These are phyloP conservation scores for Neurospora sp. DNA, from an alignment of 495 filamentous ascomycete genomes.

Conservation along the genomic window DNA sequence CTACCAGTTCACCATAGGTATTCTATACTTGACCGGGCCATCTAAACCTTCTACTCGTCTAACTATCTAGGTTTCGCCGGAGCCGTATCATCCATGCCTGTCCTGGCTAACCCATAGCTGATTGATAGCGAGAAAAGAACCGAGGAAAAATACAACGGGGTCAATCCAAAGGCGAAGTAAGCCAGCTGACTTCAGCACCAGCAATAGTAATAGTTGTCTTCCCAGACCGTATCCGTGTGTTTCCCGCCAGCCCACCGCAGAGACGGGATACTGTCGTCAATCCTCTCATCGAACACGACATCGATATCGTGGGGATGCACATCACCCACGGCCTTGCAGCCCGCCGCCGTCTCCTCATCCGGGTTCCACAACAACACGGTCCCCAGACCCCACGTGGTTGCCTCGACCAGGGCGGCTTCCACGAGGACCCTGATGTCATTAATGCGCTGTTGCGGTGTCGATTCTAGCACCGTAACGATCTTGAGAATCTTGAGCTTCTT, in stretches of 20 bases:
- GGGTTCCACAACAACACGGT: constrained; percentile 40
- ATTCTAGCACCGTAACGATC: constrained; percentile 46
- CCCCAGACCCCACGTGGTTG: constrained; percentile 25
- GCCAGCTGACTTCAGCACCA: constrained; percentile 52
- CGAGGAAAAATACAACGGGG: neutral
- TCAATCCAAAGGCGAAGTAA: neutral
- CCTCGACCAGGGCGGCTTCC: constrained; percentile 29
- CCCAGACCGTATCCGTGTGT: constrained; percentile 55
- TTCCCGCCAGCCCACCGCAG: constrained; percentile 36
- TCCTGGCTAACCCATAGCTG: neutral
- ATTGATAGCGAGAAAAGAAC: neutral
- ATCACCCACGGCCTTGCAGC: constrained; percentile 27
- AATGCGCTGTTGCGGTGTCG: constrained; percentile 28
- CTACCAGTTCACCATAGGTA: neutral
- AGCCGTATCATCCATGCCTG: neutral
- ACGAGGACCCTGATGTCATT: constrained; percentile 46
- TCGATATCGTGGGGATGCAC: constrained; percentile 25
- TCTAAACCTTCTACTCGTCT: neutral
- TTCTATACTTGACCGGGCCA: neutral
- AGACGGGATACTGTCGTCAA: constrained; percentile 32
- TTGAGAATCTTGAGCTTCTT: constrained; percentile 70
- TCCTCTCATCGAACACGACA: constrained; percentile 30
- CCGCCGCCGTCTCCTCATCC: constrained; percentile 13
- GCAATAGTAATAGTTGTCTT: constrained; percentile 76
- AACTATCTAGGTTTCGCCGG: neutral